Evolutionary conservation across 805 yeast genomes (phyloP), one percentile per base, ranked within the genome.

Genomic region (Candida patagonica): DNA sequence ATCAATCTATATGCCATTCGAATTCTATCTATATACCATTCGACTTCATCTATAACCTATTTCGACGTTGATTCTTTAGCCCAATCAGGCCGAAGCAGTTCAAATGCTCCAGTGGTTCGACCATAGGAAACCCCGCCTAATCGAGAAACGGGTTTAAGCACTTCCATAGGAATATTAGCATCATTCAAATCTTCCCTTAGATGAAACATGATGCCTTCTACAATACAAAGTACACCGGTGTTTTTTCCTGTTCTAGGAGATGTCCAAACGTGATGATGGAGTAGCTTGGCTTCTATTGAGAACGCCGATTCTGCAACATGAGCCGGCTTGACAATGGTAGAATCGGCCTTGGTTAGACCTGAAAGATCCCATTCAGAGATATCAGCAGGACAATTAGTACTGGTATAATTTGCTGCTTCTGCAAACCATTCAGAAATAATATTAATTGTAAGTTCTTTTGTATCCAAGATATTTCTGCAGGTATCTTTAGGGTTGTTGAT

Each of bases 301-400:
- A 78, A 75, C 4, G 76, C 79, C 34, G 76, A 67, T 45, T 78
- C 83, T 0, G 74, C 76, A 4, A 78, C 83, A 49, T 69, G 74
- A 6, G 74, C 65, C 0, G 81, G 70, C 37, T 61, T 66, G 30
- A 78, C 82, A 7, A 56, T 51, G 0, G 49, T 49, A 0, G 79
- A 70, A 2, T 58, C 50, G 10, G 55, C 45, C 2, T 71, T 72
- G 1, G 78, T 72, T 42, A 77, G 59, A 0, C 82, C 81, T 16
- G 70, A 51, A 29, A 73, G 53, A 40, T 67, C 61, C 75, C 78
- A 78, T 53, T 77, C 84, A 45, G 70, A 71, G 12, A 68, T 62
- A 2, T 60, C 72, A 0, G 51, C 33, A 3, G 81, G 81, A 1
- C 76, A 66, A 45, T 66, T 57, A 22, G 61, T 63, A 15, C 70